Conservation (phyloP, 495 filamentous ascomycete genomes). For the Xylaria acuta region DNA sequence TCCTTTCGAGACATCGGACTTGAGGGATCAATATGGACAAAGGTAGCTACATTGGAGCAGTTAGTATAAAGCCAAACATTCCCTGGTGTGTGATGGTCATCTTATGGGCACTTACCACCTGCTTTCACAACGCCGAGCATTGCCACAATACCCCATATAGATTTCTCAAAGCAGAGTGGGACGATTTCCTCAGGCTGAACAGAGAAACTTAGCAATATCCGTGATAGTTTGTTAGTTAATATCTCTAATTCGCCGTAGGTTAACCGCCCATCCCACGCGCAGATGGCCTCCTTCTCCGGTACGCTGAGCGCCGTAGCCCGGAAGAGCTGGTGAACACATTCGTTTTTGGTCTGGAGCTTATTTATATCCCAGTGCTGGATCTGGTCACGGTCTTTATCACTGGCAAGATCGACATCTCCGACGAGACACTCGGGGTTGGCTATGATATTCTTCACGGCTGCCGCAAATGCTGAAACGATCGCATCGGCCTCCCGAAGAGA, state of each 20-base stretch:
- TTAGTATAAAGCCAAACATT: neutral
- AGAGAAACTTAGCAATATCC: conserved; percentile 49
- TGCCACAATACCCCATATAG: conserved; percentile 60
- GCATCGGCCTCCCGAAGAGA: neutral
- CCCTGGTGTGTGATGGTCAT: neutral
- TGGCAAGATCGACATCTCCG: conserved; percentile 7
- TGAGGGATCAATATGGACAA: conserved; percentile 22
- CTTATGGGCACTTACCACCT: conserved; percentile 39
- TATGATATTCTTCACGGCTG: neutral
- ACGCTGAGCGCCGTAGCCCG: conserved; percentile 21
- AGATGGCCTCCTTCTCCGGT: conserved; percentile 34
- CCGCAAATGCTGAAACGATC: conserved; percentile 10
- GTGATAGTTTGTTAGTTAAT: conserved; percentile 45
- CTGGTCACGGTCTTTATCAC: conserved; percentile 2
- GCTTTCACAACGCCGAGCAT: conserved; percentile 65
- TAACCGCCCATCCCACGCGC: conserved; percentile 61
- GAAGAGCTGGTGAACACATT: conserved; percentile 39
- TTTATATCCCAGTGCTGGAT: conserved; percentile 10
- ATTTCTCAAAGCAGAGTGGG: conserved; percentile 66
- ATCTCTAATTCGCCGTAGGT: conserved; percentile 56
- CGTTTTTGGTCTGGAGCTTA: conserved; percentile 26
- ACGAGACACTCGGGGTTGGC: conserved; percentile 11
- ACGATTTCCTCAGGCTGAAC: conserved; percentile 59
- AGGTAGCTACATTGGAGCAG: neutral
- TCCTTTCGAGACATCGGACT: conserved; percentile 10